Percentiles rank a stretch among this genome's conserved stretches.
These are phyloP conservation scores for Xylaria polymorpha DNA, from an alignment of 2,329 filamentous ascomycete genomes.

Conservation along the genomic window DNA sequence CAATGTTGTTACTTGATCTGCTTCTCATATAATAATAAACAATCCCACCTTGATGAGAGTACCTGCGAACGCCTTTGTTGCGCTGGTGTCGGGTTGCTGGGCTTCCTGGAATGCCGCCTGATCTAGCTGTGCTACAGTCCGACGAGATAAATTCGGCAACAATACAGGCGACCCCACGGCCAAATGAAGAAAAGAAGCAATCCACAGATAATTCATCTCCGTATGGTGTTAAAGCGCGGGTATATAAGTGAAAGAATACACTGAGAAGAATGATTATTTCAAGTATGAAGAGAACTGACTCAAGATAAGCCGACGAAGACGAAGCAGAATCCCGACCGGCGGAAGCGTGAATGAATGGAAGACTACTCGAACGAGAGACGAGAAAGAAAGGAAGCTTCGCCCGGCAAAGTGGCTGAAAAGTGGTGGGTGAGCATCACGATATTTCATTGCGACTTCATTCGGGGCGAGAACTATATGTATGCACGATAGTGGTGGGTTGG, in stretches of 20 bases:
- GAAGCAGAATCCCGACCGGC: slow-evolving; percentile 34
- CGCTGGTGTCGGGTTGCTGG: slow-evolving; percentile 56
- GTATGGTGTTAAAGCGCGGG: neutral
- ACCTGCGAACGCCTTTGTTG: slow-evolving; percentile 55
- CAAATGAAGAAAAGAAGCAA: slow-evolving; percentile 33
- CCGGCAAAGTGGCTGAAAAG: slow-evolving; percentile 18
- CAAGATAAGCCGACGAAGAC: slow-evolving; percentile 9
- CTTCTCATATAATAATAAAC: neutral
- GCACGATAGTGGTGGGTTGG: slow-evolving; percentile 2
- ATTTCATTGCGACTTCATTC: neutral
- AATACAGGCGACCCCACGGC: slow-evolving; percentile 33
- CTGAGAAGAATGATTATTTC: neutral
- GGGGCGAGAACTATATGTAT: slow-evolving; percentile 24
- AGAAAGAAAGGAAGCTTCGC: slow-evolving; percentile 23
- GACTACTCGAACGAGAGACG: slow-evolving; percentile 10
- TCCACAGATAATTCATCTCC: slow-evolving; percentile 26
- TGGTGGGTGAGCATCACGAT: neutral
- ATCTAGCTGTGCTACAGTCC: slow-evolving; percentile 52
- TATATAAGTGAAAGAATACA: slow-evolving; percentile 18
- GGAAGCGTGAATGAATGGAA: slow-evolving; percentile 29
- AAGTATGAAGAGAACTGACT: slow-evolving; percentile 11
- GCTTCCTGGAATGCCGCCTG: slow-evolving; percentile 56
- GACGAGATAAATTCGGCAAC: slow-evolving; percentile 30
- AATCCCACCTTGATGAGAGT: slow-evolving; percentile 53
- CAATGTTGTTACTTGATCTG: neutral